These are phyloP conservation scores for Luffa aegyptiaca DNA, from an alignment of 306 rosid species.

Conservation along the genomic window DNA sequence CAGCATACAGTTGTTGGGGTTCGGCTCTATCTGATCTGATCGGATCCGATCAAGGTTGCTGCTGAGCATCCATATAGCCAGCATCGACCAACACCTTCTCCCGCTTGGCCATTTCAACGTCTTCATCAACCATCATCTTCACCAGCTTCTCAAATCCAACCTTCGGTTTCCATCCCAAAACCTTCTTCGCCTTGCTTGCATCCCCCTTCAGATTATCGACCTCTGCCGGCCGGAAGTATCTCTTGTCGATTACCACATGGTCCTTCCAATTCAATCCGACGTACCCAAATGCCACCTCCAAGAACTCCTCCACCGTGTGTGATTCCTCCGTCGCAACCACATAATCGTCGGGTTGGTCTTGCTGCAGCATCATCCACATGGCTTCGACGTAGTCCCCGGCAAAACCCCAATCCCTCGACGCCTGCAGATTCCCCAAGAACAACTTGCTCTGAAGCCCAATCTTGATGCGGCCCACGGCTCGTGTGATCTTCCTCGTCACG, in stretches of 20 bases:
- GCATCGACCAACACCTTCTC: slow-evolving; percentile 99
- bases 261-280: slow-evolving; percentile 84
- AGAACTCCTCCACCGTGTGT: slow-evolving; percentile 85
- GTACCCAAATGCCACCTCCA: slow-evolving; percentile 73
- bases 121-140: slow-evolving; percentile 98
- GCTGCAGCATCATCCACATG: slow-evolving; percentile 99
- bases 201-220: slow-evolving; percentile 92
- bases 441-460: slow-evolving; percentile 79
- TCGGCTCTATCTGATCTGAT: background rate
- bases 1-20: background rate
- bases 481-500: slow-evolving; percentile 84
- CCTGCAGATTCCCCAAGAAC: slow-evolving; percentile 71
- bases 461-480: slow-evolving; percentile 95
- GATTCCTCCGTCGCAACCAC: slow-evolving; percentile 97
- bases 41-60: slow-evolving; percentile 52
- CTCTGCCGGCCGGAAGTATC: slow-evolving; percentile 80
- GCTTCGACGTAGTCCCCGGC: slow-evolving; percentile 98
- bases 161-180: slow-evolving; percentile 88
- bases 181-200: slow-evolving; percentile 65
- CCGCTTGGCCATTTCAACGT: slow-evolving; percentile 72
- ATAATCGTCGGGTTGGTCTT: slow-evolving; percentile 82
- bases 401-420: slow-evolving; percentile 95
- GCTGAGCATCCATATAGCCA: slow-evolving; percentile 96
- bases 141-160: slow-evolving; percentile 79
- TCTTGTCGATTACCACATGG: slow-evolving; percentile 77